These are phyloP conservation scores for Eremothecium gossypii DNA, from an alignment of 1,139 yeast genomes.

Conservation along the genomic window DNA sequence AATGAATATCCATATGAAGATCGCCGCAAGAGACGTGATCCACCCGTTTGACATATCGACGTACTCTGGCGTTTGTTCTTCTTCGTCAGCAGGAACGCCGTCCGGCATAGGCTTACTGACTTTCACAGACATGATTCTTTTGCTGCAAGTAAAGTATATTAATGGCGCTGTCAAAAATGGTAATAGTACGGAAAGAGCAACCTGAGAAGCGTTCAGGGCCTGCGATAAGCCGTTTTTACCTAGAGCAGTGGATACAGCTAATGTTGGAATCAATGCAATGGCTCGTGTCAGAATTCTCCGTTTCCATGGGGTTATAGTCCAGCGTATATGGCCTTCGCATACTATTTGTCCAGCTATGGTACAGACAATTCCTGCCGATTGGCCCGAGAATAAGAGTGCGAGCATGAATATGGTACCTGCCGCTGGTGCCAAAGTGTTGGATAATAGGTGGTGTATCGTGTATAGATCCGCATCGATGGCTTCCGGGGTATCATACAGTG, in stretches of 20 bases:
- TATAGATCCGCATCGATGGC: slow-evolving; percentile 68
- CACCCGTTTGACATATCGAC: slow-evolving; percentile 53
- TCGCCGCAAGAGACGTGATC: slow-evolving; percentile 41
- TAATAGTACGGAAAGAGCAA: slow-evolving; percentile 58
- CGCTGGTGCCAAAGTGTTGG: slow-evolving; percentile 50
- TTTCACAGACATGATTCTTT: slow-evolving; percentile 50
- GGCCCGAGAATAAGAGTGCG: slow-evolving; percentile 68
- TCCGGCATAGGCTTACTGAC: slow-evolving; percentile 9
- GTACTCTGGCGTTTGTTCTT: slow-evolving; percentile 19
- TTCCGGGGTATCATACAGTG: slow-evolving; percentile 54
- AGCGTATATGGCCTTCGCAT: slow-evolving; percentile 70
- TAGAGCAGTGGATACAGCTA: slow-evolving; percentile 43
- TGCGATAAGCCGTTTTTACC: slow-evolving; percentile 56
- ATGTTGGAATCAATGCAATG: slow-evolving; percentile 65
- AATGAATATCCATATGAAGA: slow-evolving; percentile 55
- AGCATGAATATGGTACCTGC: slow-evolving; percentile 74
- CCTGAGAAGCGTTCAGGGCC: slow-evolving; percentile 70
- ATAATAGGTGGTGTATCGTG: slow-evolving; percentile 54
- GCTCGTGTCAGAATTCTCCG: slow-evolving; percentile 62
- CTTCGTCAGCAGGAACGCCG: neutral
- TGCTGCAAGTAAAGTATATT: slow-evolving; percentile 61
- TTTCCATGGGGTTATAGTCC: slow-evolving; percentile 71
- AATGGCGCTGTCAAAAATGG: slow-evolving; percentile 74
- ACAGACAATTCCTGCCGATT: slow-evolving; percentile 78
- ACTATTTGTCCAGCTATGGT: slow-evolving; percentile 85